Conservation (phyloP, 2,329 filamentous ascomycete species). For the Penicillium sp. region DNA sequence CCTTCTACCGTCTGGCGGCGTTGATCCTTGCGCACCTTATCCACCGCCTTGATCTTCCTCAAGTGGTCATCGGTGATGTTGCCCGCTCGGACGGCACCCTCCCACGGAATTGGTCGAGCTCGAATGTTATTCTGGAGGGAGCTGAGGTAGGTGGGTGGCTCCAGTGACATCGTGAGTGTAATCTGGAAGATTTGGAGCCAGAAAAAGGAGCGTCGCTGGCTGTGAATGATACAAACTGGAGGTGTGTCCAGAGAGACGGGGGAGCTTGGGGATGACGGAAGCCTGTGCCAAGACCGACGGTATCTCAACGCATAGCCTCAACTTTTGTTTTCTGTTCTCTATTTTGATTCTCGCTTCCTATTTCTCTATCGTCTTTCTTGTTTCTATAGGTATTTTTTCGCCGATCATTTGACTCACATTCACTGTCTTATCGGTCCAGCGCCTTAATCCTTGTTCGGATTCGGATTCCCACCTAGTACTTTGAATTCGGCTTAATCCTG, state of each 20-base stretch:
- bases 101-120: slow-evolving; percentile 93
- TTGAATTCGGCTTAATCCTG: slow-evolving; percentile 4
- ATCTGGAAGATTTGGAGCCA: slow-evolving; percentile 7
- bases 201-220: slow-evolving; percentile 10
- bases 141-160: slow-evolving; percentile 82
- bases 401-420: neutral
- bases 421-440: neutral
- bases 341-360: neutral
- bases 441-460: slow-evolving; percentile 10
- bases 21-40: slow-evolving; percentile 92
- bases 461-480: slow-evolving; percentile 13
- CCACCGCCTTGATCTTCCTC: slow-evolving; percentile 92
- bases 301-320: slow-evolving; percentile 14
- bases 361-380: slow-evolving; percentile 3
- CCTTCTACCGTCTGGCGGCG: slow-evolving; percentile 77
- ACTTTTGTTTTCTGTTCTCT: slow-evolving; percentile 4
- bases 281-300: slow-evolving; percentile 26
- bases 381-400: neutral
- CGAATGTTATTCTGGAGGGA: slow-evolving; percentile 97
- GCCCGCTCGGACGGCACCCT: slow-evolving; percentile 88
- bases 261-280: slow-evolving; percentile 29
- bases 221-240: slow-evolving; percentile 5
- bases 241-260: slow-evolving; percentile 18
- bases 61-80: slow-evolving; percentile 93
- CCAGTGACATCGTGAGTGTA: slow-evolving; percentile 71